Percentiles rank a stretch among this genome's conserved stretches.
Evolutionary conservation across 805 yeast species (phyloP).

Genomic region (Maudiozyma saulgeensis): DNA sequence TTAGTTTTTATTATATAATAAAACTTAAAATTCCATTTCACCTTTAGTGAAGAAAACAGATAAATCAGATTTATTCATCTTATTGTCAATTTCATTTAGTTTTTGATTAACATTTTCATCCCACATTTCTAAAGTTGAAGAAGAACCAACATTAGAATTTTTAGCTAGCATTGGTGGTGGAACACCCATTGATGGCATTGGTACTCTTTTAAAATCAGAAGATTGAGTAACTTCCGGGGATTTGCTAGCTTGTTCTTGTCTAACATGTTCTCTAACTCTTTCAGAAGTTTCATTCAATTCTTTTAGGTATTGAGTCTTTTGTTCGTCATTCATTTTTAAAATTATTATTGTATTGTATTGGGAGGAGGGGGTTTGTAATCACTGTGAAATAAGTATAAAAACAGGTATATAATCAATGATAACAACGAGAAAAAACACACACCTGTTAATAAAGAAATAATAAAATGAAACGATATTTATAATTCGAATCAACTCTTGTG

Average conservation of each 20-base stretch:
- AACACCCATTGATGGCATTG: conserved; percentile 25
- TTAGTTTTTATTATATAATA: too few relatives aligned
- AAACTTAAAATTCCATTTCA: conserved; percentile 9
- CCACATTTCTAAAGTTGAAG: conserved; percentile 34
- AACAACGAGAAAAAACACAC: neutral
- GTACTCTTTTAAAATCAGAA: conserved; percentile 27
- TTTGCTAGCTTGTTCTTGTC: conserved; percentile 5
- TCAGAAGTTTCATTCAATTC: conserved; percentile 7
- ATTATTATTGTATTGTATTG: too few relatives aligned
- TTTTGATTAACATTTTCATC: conserved; percentile 30
- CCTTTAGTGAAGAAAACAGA: conserved; percentile 10
- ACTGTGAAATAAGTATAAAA: neutral
- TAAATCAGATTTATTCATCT: conserved; percentile 17
- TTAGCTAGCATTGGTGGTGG: conserved; percentile 30
- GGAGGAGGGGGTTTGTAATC: neutral
- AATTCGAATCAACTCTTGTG: neutral
- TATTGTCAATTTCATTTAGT: conserved; percentile 27
- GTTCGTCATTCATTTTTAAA: conserved; percentile 6
- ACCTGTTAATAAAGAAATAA: neutral
- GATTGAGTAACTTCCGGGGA: neutral
- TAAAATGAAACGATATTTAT: neutral
- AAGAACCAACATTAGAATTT: conserved; percentile 25
- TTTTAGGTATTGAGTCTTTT: conserved; percentile 8
- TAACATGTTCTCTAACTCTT: conserved; percentile 8
- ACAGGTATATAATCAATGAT: too few relatives aligned